Conservation (phyloP, 2,329 filamentous ascomycete genomes). For the Kalmusia sp. region DNA sequence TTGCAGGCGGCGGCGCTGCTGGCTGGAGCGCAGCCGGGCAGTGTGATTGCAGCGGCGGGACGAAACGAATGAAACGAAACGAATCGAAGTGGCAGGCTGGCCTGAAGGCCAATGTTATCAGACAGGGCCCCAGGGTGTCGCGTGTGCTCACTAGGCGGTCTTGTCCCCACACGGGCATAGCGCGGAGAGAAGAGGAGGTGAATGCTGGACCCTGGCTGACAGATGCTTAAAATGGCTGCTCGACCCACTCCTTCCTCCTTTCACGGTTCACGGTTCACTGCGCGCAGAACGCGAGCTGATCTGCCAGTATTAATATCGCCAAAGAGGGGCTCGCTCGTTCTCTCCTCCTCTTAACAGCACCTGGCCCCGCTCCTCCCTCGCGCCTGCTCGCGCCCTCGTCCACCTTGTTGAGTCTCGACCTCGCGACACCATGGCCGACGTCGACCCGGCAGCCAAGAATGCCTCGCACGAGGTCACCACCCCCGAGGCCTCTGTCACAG, state of each 20-base stretch:
- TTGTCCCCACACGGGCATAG: slow-evolving; percentile 23
- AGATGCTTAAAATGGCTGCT: slow-evolving; percentile 33
- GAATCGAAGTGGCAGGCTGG: not conserved
- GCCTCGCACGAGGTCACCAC: slow-evolving; percentile 34
- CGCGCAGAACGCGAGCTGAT: slow-evolving; percentile 15
- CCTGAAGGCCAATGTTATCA: slow-evolving; percentile 13
- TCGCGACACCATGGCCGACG: slow-evolving; percentile 26
- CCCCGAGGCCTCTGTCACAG: slow-evolving; percentile 39
- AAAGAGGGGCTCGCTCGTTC: not conserved
- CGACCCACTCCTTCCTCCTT: slow-evolving; percentile 28
- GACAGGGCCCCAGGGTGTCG: slow-evolving; percentile 33
- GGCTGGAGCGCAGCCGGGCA: slow-evolving; percentile 12
- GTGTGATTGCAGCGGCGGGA: slow-evolving; percentile 2
- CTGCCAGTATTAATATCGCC: not conserved
- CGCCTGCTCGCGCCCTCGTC: not conserved
- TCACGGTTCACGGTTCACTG: slow-evolving; percentile 22
- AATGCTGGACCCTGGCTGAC: slow-evolving; percentile 31
- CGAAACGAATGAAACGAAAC: not conserved
- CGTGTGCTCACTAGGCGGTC: slow-evolving; percentile 31
- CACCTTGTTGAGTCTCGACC: not conserved
- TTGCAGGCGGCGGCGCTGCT: slow-evolving; percentile 14
- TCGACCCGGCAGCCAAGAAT: slow-evolving; percentile 36
- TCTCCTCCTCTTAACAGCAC: not conserved
- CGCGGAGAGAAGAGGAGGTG: slow-evolving; percentile 18
- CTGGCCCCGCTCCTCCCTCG: not conserved